Evolutionary conservation across 2,329 filamentous ascomycete species (phyloP).

Genomic region (Neofusicoccum kwambonambiense): DNA sequence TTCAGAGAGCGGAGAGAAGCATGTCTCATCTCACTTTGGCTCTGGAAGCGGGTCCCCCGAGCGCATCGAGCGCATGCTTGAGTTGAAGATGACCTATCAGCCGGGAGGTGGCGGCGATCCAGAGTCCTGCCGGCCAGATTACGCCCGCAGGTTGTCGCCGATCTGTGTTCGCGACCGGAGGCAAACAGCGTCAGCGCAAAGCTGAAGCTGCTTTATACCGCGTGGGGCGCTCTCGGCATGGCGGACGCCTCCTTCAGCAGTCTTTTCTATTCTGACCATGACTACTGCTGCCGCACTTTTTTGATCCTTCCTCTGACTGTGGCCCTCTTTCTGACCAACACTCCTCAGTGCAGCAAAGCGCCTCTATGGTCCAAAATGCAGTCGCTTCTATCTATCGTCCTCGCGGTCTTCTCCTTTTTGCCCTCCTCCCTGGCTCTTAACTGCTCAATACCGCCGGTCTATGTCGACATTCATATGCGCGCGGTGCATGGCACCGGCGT

Average conservation of each 20-base stretch:
- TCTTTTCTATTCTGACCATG: conserved; percentile 3
- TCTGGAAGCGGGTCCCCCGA: neutral
- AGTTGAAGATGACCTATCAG: neutral
- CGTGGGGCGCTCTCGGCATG: conserved; percentile 4
- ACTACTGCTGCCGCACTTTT: neutral
- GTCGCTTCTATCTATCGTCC: conserved; percentile 28
- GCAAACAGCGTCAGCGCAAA: neutral
- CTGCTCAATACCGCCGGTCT: conserved; percentile 40
- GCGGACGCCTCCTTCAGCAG: neutral
- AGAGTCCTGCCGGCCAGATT: neutral
- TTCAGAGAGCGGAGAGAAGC: neutral
- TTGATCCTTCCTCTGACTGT: conserved; percentile 15
- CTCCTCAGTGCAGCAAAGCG: neutral
- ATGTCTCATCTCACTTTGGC: conserved; percentile 10
- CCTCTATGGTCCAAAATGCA: conserved; percentile 25
- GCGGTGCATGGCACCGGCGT: conserved; percentile 39
- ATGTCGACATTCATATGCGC: conserved; percentile 46
- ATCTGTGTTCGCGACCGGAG: neutral
- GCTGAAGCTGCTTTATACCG: conserved; percentile 6
- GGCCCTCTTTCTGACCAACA: conserved; percentile 1
- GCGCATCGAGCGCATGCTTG: neutral
- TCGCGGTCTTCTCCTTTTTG: conserved; percentile 36
- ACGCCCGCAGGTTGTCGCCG: neutral
- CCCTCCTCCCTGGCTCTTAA: conserved; percentile 38
- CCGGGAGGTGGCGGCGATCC: neutral